These are phyloP conservation scores for Candida tetrigidarum DNA, from an alignment of 1,139 yeast genomes.

Conservation along the genomic window DNA sequence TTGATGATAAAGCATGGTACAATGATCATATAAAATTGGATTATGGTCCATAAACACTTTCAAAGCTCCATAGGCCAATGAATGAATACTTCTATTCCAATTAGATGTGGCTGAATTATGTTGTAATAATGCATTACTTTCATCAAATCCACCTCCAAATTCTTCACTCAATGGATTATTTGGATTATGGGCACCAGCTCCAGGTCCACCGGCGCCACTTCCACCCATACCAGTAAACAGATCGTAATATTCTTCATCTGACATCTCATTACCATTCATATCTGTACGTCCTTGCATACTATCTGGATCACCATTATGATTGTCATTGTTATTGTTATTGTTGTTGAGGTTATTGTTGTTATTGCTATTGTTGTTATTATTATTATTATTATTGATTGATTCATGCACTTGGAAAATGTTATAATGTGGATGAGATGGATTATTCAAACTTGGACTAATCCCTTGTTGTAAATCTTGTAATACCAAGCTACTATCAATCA, in stretches of 20 bases:
- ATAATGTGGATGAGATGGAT: slow-evolving; percentile 21
- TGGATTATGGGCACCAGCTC: slow-evolving; percentile 8
- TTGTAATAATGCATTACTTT: slow-evolving; percentile 34
- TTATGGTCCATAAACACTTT: slow-evolving; percentile 94
- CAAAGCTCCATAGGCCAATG: slow-evolving; percentile 87
- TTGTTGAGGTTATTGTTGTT: no score
- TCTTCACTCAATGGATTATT: slow-evolving; percentile 25
- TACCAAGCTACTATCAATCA: slow-evolving; percentile 45
- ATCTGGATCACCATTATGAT: slow-evolving; percentile 5
- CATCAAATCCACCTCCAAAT: slow-evolving; percentile 33
- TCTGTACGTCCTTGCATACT: slow-evolving; percentile 15
- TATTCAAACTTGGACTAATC: slow-evolving; percentile 21
- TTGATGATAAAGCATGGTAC: slow-evolving; percentile 84
- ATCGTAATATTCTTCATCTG: slow-evolving; percentile 52
- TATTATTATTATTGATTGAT: slow-evolving; percentile 21
- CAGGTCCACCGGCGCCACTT: no score
- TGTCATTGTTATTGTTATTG: slow-evolving; percentile 1
- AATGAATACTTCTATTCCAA: slow-evolving; percentile 94
- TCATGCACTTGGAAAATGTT: slow-evolving; percentile 22
- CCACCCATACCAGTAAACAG: slow-evolving; percentile 38
- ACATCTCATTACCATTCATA: slow-evolving; percentile 31
- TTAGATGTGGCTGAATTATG: slow-evolving; percentile 54
- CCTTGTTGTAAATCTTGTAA: slow-evolving; percentile 22
- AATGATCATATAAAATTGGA: slow-evolving; percentile 89
- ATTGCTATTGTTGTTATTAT: slow-evolving; percentile 12